phyloP scores from a whole-genome alignment of 1,284 basidiomycete species.

The Boletellus dicymbophilus region DNA sequence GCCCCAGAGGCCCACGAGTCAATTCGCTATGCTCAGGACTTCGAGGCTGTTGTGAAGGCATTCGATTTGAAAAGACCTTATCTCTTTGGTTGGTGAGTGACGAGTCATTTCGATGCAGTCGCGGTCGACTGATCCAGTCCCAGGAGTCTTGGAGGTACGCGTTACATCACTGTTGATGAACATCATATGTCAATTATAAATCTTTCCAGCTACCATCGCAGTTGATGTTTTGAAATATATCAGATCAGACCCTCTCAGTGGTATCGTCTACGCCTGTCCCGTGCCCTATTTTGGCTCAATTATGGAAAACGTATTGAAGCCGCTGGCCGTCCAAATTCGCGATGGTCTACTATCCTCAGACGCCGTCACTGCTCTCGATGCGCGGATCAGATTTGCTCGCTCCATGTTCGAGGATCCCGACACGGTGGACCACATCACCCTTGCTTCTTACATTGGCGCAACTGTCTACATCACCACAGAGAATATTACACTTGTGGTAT shows the following conservation, averaged over 20 bases:
- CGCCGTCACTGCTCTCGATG: background rate
- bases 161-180: background rate
- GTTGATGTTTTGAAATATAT: slow-evolving; percentile 1
- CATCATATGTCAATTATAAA: too few relatives aligned
- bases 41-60: slow-evolving; percentile 4
- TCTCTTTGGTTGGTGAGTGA: slow-evolving; percentile 5
- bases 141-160: slow-evolving; percentile 11
- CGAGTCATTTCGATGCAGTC: background rate
- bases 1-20: slow-evolving; percentile 3
- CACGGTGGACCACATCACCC: slow-evolving; percentile 3
- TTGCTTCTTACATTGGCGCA: slow-evolving; percentile 4
- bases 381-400: slow-evolving; percentile 2
- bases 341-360: background rate
- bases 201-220: background rate
- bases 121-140: background rate
- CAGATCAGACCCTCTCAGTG: background rate
- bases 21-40: slow-evolving; percentile 9
- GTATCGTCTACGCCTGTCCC: slow-evolving; percentile 6
- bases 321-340: background rate
- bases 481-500: background rate
- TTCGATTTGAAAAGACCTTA: background rate
- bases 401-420: slow-evolving; percentile 5
- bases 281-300: slow-evolving; percentile 9
- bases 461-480: background rate
- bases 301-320: slow-evolving; percentile 1